phyloP scores from a whole-genome alignment of 2,329 filamentous ascomycete species.

The Diaporthe longicolla region DNA sequence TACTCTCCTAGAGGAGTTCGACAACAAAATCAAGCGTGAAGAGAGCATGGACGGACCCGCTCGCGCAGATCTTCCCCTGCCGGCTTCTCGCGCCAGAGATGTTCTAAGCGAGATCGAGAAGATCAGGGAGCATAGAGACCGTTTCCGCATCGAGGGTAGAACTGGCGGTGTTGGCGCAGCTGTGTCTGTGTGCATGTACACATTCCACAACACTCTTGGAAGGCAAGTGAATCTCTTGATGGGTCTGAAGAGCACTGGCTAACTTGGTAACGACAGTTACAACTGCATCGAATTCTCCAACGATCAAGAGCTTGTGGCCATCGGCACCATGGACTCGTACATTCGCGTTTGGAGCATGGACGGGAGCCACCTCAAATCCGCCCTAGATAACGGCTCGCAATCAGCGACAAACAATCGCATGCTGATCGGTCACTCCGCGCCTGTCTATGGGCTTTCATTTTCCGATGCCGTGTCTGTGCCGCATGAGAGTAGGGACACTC shows the following conservation, averaged over 20 bases:
- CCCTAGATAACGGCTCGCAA: constrained; percentile 69
- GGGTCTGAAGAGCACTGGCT: not conserved
- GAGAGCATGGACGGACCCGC: constrained; percentile 87
- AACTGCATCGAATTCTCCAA: constrained; percentile 92
- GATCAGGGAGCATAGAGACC: constrained; percentile 91
- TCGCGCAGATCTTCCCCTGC: constrained; percentile 85
- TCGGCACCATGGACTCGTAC: constrained; percentile 93
- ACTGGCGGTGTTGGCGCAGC: constrained; percentile 87
- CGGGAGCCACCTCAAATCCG: constrained; percentile 82
- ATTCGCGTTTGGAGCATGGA: constrained; percentile 95
- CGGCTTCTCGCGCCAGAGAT: constrained; percentile 88
- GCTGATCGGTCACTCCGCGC: constrained; percentile 90
- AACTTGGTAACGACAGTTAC: constrained; percentile 22
- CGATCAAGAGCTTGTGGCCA: constrained; percentile 88
- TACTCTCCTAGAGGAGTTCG: constrained; percentile 89
- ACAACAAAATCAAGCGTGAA: constrained; percentile 89
- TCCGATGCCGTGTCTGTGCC: constrained; percentile 76
- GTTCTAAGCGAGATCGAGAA: constrained; percentile 96
- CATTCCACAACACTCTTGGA: constrained; percentile 96
- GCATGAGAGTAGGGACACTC: constrained; percentile 56
- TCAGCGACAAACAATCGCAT: constrained; percentile 73
- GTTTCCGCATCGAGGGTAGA: constrained; percentile 88
- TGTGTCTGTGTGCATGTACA: constrained; percentile 96
- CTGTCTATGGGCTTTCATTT: constrained; percentile 91
- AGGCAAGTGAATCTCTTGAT: constrained; percentile 69